These are phyloP conservation scores for Boletus eberwhitei DNA, from an alignment of 768 basidiomycete species.

Conservation along the genomic window DNA sequence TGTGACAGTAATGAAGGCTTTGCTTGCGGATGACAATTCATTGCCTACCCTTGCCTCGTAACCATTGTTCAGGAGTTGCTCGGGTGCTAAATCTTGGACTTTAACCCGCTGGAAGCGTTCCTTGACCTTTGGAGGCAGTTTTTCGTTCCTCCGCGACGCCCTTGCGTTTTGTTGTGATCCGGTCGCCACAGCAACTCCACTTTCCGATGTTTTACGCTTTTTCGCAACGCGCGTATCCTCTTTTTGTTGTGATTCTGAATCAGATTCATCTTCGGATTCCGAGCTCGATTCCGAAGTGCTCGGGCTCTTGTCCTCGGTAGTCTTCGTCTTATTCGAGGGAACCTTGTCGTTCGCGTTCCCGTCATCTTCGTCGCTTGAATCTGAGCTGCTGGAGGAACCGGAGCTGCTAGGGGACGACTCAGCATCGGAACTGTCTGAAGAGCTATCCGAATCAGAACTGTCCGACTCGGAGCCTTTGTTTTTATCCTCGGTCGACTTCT, in stretches of 20 bases:
- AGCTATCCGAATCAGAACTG: slow-evolving; percentile 15
- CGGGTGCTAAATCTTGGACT: slow-evolving; percentile 47
- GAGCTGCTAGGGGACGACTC: slow-evolving; percentile 16
- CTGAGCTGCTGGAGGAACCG: slow-evolving; percentile 10
- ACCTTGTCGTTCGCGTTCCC: not conserved
- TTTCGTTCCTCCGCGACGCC: slow-evolving; percentile 12
- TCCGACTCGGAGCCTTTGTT: slow-evolving; percentile 5
- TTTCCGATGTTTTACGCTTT: slow-evolving; percentile 56
- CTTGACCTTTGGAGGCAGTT: slow-evolving; percentile 39
- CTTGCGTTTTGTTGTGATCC: not conserved
- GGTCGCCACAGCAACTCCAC: slow-evolving; percentile 42
- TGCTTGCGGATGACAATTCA: not conserved
- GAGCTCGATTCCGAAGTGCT: slow-evolving; percentile 20
- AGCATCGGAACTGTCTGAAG: slow-evolving; percentile 16
- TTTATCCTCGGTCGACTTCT: slow-evolving; percentile 2
- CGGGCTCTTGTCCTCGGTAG: not conserved
- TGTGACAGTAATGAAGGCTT: slow-evolving; percentile 22
- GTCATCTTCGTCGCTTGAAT: slow-evolving; percentile 14
- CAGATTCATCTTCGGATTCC: slow-evolving; percentile 21
- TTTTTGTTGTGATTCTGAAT: not conserved
- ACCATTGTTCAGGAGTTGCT: slow-evolving; percentile 58
- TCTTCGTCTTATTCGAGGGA: not conserved
- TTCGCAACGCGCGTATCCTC: slow-evolving; percentile 42
- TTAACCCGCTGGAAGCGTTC: slow-evolving; percentile 83
- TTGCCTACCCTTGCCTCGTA: slow-evolving; percentile 74